phyloP scores from a whole-genome alignment of 1,284 basidiomycete genomes.

The Trichosporon inkin region DNA sequence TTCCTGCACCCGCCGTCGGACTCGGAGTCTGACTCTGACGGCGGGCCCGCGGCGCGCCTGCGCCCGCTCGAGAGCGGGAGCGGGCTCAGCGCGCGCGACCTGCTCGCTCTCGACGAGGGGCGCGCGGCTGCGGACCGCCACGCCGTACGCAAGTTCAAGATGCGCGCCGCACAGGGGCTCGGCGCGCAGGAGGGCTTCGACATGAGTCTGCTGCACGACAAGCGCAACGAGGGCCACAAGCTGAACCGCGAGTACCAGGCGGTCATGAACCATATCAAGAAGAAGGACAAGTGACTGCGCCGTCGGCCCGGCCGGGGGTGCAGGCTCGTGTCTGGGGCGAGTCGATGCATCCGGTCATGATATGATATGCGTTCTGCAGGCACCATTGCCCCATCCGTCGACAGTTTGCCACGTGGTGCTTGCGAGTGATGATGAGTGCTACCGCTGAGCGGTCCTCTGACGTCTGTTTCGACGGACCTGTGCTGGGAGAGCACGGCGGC shows the following conservation, averaged over 20 bases:
- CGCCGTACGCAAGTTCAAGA: slow-evolving; percentile 67
- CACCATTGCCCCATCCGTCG: too few relatives aligned
- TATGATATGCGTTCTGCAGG: too few relatives aligned
- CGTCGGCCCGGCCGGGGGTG: too few relatives aligned
- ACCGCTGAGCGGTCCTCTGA: too few relatives aligned
- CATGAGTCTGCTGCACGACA: slow-evolving; percentile 21
- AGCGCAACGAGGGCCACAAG: slow-evolving; percentile 42
- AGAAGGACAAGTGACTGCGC: slow-evolving; percentile 32
- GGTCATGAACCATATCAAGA: slow-evolving; percentile 46
- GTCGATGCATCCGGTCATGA: neutral
- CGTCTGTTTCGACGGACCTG: too few relatives aligned
- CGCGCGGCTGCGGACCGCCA: slow-evolving; percentile 62
- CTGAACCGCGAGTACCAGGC: slow-evolving; percentile 44
- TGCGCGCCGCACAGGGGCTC: slow-evolving; percentile 56
- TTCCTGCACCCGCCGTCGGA: slow-evolving; percentile 30
- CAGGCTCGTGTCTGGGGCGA: neutral
- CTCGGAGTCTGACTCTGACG: slow-evolving; percentile 46
- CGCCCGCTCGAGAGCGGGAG: slow-evolving; percentile 65
- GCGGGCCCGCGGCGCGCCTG: slow-evolving; percentile 34
- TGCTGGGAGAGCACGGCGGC: too few relatives aligned
- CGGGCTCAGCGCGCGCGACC: slow-evolving; percentile 69
- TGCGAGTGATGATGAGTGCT: too few relatives aligned
- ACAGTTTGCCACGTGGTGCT: too few relatives aligned
- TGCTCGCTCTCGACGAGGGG: slow-evolving; percentile 68
- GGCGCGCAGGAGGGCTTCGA: slow-evolving; percentile 38